A percentile compares a stretch with the other conserved stretches of the same genome.
Evolutionary conservation across 345 rosid genomes (phyloP).

Genomic region (Euphorbia pulcherrima): DNA sequence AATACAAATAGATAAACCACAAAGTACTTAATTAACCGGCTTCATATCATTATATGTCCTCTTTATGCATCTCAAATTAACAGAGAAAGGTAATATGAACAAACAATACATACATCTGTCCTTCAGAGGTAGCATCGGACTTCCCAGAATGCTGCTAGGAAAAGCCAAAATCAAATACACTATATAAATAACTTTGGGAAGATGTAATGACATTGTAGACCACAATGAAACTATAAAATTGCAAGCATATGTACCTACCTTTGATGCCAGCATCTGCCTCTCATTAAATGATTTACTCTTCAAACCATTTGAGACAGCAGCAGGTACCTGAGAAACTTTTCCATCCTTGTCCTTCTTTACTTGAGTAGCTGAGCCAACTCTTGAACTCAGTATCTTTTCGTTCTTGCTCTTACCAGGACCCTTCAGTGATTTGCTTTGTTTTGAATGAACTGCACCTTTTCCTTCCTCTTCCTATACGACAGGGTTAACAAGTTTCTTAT

Average conservation of each 20-base stretch:
- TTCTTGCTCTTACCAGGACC: constrained; percentile 44
- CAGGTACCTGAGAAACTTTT: constrained; percentile 31
- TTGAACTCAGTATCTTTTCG: constrained; percentile 42
- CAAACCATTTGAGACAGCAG: constrained; percentile 50
- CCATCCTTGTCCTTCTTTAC: constrained; percentile 46
- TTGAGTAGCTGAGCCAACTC: constrained; percentile 40
- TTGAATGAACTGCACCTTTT: constrained; percentile 32
- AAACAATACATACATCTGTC: constrained; percentile 47
- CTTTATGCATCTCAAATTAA: background rate
- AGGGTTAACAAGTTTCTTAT: constrained; percentile 12
- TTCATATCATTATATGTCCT: background rate
- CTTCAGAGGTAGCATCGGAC: constrained; percentile 46
- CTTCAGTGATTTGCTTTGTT: constrained; percentile 35
- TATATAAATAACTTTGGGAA: constrained; percentile 23
- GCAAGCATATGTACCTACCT: constrained; percentile 48
- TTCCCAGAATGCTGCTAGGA: constrained; percentile 53
- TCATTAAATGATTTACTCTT: constrained; percentile 51
- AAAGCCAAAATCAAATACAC: constrained; percentile 26
- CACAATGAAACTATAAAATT: constrained; percentile 4
- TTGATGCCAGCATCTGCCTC: constrained; percentile 39
- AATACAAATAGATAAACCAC: background rate
- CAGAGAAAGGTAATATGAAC: background rate
- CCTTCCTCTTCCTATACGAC: constrained; percentile 41
- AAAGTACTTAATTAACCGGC: background rate
- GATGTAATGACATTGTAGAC: background rate